These are phyloP conservation scores for Luzula sylvatica DNA, from an alignment of 176 grass and related monocot genomes.

Conservation along the genomic window DNA sequence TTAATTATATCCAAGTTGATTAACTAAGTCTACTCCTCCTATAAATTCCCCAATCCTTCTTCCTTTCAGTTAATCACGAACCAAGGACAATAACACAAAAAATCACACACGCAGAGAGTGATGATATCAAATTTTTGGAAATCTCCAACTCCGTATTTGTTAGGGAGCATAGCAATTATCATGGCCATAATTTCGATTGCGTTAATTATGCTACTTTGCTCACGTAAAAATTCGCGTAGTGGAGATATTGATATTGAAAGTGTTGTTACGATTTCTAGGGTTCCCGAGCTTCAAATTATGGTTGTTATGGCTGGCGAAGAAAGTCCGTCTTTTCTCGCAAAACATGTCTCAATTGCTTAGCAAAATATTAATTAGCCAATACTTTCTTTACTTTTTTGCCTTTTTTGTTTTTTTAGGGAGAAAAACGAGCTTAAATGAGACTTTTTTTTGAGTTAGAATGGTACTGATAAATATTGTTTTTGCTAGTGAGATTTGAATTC, in stretches of 20 bases:
- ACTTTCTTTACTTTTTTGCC: too few relatives aligned
- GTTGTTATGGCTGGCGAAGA: constrained; percentile 15
- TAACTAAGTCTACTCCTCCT: not conserved
- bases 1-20: too few relatives aligned
- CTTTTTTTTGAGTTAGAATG: too few relatives aligned
- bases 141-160: constrained; percentile 11
- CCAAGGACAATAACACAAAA: not conserved
- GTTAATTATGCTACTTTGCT: constrained; percentile 12
- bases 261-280: not conserved
- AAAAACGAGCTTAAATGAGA: too few relatives aligned
- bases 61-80: not conserved
- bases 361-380: too few relatives aligned
- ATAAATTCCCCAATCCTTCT: constrained; percentile 5
- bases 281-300: not conserved
- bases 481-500: too few relatives aligned
- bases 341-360: constrained; percentile 8
- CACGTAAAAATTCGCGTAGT: not conserved
- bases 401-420: too few relatives aligned
- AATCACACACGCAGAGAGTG: not conserved
- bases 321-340: not conserved
- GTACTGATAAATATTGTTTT: too few relatives aligned
- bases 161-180: constrained; percentile 11
- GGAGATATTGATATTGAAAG: not conserved
- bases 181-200: constrained; percentile 18
- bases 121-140: not conserved